phyloP scores from a whole-genome alignment of 225 moss, liverwort and hornwort genomes.

The Asterella californica region DNA sequence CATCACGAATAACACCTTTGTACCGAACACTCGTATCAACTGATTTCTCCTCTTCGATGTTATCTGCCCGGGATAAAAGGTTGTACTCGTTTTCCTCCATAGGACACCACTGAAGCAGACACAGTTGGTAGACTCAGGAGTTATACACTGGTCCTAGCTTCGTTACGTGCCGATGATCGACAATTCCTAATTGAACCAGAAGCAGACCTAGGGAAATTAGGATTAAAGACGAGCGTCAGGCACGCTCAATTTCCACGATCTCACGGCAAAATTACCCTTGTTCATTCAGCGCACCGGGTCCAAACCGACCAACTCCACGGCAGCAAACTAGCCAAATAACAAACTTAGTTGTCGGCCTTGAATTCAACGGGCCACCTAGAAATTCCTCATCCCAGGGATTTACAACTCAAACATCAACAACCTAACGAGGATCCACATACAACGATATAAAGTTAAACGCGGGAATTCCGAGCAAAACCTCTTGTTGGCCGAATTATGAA shows the following conservation, averaged over 20 bases:
- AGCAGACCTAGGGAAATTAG: background rate
- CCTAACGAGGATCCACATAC: background rate
- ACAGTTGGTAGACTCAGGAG: background rate
- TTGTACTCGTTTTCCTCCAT: constrained; percentile 46
- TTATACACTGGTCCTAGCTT: background rate
- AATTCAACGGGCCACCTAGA: background rate
- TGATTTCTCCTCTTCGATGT: constrained; percentile 27
- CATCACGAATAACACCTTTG: constrained; percentile 54
- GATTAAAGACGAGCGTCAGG: too few relatives aligned
- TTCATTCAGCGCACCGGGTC: background rate
- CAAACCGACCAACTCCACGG: background rate
- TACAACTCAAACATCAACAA: background rate
- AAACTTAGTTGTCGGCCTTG: background rate
- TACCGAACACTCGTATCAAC: constrained; percentile 17
- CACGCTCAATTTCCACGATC: background rate
- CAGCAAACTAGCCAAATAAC: background rate
- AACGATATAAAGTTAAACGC: background rate
- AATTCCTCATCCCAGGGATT: background rate
- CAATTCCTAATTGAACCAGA: background rate
- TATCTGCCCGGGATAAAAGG: constrained; percentile 26
- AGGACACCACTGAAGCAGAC: constrained; percentile 23
- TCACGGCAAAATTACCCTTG: background rate
- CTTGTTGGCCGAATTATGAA: background rate
- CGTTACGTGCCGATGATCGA: background rate
- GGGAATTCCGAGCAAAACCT: background rate